A percentile compares a stretch with the other conserved stretches of the same genome.
These are phyloP conservation scores for Collybia mongolica DNA, from an alignment of 768 basidiomycete genomes.

Conservation along the genomic window DNA sequence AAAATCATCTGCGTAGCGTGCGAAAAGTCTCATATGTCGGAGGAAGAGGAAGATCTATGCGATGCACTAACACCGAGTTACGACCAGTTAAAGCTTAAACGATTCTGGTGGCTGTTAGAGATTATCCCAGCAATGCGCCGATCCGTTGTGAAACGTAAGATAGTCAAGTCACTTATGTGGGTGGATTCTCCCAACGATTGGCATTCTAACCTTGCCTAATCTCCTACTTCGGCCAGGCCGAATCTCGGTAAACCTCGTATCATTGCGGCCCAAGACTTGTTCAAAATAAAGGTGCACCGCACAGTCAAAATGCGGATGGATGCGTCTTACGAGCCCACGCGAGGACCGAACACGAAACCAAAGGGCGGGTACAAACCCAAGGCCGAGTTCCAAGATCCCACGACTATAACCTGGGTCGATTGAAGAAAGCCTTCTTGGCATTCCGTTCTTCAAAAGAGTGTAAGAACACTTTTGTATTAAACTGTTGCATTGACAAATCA, in stretches of 20 bases:
- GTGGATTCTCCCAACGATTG: not conserved
- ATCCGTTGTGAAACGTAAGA: slow-evolving; percentile 29
- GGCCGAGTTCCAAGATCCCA: too few relatives aligned
- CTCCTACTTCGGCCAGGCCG: not conserved
- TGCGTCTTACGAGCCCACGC: slow-evolving; percentile 27
- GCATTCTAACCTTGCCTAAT: not conserved
- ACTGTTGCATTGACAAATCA: too few relatives aligned
- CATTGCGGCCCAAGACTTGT: slow-evolving; percentile 38
- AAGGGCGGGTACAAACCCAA: too few relatives aligned
- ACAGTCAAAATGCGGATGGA: slow-evolving; percentile 56
- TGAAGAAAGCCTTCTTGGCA: slow-evolving; percentile 16
- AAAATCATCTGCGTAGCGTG: too few relatives aligned
- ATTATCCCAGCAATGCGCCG: slow-evolving; percentile 33
- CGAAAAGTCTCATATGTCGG: slow-evolving; percentile 6
- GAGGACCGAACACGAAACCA: slow-evolving; percentile 13
- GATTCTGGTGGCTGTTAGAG: slow-evolving; percentile 63
- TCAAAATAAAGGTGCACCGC: slow-evolving; percentile 45
- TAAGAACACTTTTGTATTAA: too few relatives aligned
- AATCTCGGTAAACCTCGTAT: slow-evolving; percentile 36
- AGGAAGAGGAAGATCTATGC: slow-evolving; percentile 54
- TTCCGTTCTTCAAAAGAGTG: too few relatives aligned
- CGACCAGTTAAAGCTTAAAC: slow-evolving; percentile 45
- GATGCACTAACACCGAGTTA: slow-evolving; percentile 49
- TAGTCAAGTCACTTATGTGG: slow-evolving; percentile 18
- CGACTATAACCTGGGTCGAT: slow-evolving; percentile 37